These are phyloP conservation scores for Quercus lobata DNA, from an alignment of 331 rosid genomes.

Conservation along the genomic window DNA sequence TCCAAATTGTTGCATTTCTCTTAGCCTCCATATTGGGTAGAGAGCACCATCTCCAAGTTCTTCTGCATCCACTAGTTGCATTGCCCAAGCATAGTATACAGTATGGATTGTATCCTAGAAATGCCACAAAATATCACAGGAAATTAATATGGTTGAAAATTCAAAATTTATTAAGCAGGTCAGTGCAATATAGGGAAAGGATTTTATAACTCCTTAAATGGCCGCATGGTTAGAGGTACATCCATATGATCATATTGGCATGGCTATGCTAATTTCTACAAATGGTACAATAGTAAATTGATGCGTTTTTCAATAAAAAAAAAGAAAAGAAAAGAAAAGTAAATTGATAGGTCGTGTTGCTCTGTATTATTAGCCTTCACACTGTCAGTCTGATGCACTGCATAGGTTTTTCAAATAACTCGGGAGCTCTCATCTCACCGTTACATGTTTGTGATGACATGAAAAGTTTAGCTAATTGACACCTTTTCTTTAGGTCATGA, in stretches of 20 bases:
- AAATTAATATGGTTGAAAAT: not conserved
- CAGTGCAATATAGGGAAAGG: too few relatives aligned
- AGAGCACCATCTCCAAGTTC: constrained; percentile 66
- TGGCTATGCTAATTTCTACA: not conserved
- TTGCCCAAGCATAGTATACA: constrained; percentile 75
- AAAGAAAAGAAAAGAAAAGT: not conserved
- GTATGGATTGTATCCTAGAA: constrained; percentile 86
- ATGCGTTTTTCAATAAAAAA: too few relatives aligned
- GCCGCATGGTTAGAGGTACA: not conserved
- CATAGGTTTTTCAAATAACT: not conserved
- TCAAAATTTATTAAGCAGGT: not conserved
- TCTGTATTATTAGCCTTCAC: not conserved
- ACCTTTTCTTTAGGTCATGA: not conserved
- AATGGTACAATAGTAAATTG: not conserved
- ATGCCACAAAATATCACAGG: not conserved
- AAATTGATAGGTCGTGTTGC: not conserved
- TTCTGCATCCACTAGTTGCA: constrained; percentile 79
- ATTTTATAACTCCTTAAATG: not conserved
- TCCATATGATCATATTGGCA: not conserved
- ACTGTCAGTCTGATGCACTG: not conserved
- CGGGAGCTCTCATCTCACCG: not conserved
- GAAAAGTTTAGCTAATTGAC: not conserved
- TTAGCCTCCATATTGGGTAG: constrained; percentile 78
- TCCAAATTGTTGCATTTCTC: constrained; percentile 86
- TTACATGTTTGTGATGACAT: not conserved